A percentile compares a stretch with the other conserved stretches of the same genome.
Evolutionary conservation across 2,329 filamentous ascomycete genomes (phyloP).

Genomic region (Thelonectria olida): DNA sequence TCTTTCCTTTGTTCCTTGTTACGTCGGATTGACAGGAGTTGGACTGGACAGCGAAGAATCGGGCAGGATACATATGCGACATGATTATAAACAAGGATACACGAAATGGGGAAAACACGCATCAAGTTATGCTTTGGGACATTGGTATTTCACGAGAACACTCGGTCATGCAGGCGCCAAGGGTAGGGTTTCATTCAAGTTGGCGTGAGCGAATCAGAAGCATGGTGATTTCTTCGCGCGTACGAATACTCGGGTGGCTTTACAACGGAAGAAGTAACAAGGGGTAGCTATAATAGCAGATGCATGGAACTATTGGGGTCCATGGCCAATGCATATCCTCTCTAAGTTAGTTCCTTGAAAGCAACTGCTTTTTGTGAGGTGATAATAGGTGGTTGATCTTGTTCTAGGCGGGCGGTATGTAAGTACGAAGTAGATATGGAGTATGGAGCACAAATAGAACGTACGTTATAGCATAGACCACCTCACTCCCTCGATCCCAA

Average conservation of each 20-base stretch:
- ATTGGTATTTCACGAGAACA: no score
- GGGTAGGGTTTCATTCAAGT: background rate
- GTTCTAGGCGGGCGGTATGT: no score
- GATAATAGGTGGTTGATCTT: background rate
- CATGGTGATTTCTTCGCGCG: background rate
- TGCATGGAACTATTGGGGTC: no score
- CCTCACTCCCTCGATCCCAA: background rate
- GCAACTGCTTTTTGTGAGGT: no score
- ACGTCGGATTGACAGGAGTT: background rate
- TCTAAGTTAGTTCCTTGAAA: no score
- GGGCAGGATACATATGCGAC: background rate
- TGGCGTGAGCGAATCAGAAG: background rate
- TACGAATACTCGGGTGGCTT: no score
- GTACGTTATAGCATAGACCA: no score
- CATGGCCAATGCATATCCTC: no score
- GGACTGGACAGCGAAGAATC: background rate
- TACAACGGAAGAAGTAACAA: background rate
- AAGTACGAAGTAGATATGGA: no score
- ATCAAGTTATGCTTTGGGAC: no score
- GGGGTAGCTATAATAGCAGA: no score
- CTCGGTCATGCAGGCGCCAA: background rate
- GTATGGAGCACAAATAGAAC: no score
- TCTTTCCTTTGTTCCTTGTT: background rate
- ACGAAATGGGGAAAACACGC: background rate
- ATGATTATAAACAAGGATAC: background rate